These are phyloP conservation scores for Pisolithus microcarpus DNA, from an alignment of 768 basidiomycete genomes.

Conservation along the genomic window DNA sequence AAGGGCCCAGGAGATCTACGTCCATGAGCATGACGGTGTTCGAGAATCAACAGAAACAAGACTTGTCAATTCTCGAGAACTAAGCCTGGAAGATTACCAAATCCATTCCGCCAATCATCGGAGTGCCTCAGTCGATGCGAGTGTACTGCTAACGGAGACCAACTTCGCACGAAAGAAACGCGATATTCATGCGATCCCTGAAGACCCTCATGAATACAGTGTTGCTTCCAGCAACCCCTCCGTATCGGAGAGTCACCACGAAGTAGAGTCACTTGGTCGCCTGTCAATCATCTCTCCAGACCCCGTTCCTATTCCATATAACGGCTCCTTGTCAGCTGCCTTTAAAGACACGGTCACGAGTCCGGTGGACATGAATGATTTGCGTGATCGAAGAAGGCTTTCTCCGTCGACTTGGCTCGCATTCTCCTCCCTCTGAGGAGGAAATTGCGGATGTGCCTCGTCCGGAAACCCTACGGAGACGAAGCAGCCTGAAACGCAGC, in stretches of 20 bases:
- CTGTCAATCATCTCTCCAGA: slow-evolving; percentile 34
- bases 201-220: slow-evolving; percentile 20
- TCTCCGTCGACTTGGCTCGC: slow-evolving; percentile 11
- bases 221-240: slow-evolving; percentile 12
- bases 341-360: slow-evolving; percentile 30
- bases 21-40: slow-evolving; percentile 14
- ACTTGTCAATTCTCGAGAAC: slow-evolving; percentile 7
- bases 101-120: slow-evolving; percentile 6
- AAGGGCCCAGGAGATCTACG: slow-evolving; percentile 8
- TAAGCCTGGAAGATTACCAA: slow-evolving; percentile 8
- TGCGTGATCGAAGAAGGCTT: slow-evolving; percentile 7
- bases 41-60: slow-evolving; percentile 10
- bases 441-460: slow-evolving; percentile 27
- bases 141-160: slow-evolving; percentile 9
- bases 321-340: slow-evolving; percentile 26
- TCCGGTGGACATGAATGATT: slow-evolving; percentile 15
- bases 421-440: slow-evolving; percentile 28
- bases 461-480: slow-evolving; percentile 36
- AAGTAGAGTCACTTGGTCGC: slow-evolving; percentile 16
- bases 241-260: slow-evolving; percentile 13
- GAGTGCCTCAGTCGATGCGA: slow-evolving; percentile 13
- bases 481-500: slow-evolving; percentile 60
- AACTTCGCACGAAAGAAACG: slow-evolving; percentile 17
- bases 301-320: slow-evolving; percentile 42
- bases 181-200: slow-evolving; percentile 23